These are phyloP conservation scores for Phytopythium cucurbitacearum DNA, from an alignment of 352 stramenopile species.

Conservation along the genomic window DNA sequence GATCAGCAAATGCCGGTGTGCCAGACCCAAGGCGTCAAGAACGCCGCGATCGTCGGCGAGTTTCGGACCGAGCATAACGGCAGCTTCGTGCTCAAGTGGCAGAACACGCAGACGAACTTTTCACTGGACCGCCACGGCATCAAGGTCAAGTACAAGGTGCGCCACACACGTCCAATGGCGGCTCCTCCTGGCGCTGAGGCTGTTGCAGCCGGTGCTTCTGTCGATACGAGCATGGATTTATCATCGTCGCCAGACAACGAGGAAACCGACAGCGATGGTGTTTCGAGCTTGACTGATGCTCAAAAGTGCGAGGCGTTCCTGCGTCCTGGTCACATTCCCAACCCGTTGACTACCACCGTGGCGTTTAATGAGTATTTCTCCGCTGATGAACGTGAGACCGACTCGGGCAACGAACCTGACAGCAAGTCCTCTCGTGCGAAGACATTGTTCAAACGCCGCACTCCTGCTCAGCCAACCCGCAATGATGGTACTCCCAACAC, in stretches of 20 bases:
- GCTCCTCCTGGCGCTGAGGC: neutral
- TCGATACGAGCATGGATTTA: neutral
- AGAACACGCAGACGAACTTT: constrained; percentile 57
- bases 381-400: constrained; percentile 2
- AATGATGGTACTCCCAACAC: constrained; percentile 1
- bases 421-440: constrained; percentile 22
- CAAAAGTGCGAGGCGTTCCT: constrained; percentile 14
- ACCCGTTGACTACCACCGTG: constrained; percentile 64
- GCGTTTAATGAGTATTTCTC: constrained; percentile 72
- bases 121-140: constrained; percentile 53
- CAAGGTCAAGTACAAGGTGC: constrained; percentile 57
- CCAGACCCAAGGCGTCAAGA: constrained; percentile 57
- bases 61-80: constrained; percentile 52
- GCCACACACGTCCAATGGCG: constrained; percentile 31
- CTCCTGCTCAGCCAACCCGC: neutral
- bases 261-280: no score
- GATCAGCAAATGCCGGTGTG: constrained; percentile 44
- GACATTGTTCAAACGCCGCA: constrained; percentile 41
- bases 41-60: constrained; percentile 41
- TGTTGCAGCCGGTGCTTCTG: neutral
- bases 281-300: constrained; percentile 31
- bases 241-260: neutral
- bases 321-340: constrained; percentile 34
- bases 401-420: constrained; percentile 5
- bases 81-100: constrained; percentile 73